Base-by-base conservation (phyloP, 345 rosid species). In the Ceriops decandra region DNA sequence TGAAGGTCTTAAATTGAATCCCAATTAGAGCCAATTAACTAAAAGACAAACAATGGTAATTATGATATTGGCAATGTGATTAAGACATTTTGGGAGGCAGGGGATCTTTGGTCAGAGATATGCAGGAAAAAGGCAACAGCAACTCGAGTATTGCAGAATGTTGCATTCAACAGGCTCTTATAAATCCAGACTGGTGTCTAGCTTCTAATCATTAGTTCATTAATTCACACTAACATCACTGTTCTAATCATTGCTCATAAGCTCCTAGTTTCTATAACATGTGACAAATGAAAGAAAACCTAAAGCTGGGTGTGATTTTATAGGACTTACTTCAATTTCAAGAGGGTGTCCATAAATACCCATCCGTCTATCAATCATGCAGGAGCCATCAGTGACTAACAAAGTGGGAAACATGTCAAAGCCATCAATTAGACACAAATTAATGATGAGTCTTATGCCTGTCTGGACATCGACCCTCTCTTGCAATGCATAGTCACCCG, bases 271-370 rank as follows among this genome's bases (percentile, higher is more conserved):
- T 35, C 27, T n/a, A 10, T 5, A 31, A 38, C 2, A 38, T 51
- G n/a, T 65, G 31, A 52, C 4, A 21, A 33, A 2, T 22, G 51
- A 65, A 21, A 28, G 42, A 51, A 46, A 64, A 42, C 52, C 35
- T 9, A 53, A 21, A 57, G 56, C 51, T 11, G 57, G 10, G n/a
- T 5, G 13, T 5, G 36, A 19, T 27, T 0, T 8, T 11, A 69
- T 58, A 49, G 27, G 32, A 69, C 84, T 81, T 81, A 90, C 98
- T 81, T 92, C 96, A 72, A 93, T 93, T 82, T 93, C 98, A 52
- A 93, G 97, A 71, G 98, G 98, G 70, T 93, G 98, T 0, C 98
- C 98, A 42, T 93, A 96, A 69, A 93, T 93, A 57, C 98, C 98
- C 98, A 93, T 93, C 66, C 98, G 83, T 72, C 98, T 83, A 76